These are phyloP conservation scores for Macroventuria anomochaeta DNA, from an alignment of 2,329 filamentous ascomycete genomes.

Conservation along the genomic window DNA sequence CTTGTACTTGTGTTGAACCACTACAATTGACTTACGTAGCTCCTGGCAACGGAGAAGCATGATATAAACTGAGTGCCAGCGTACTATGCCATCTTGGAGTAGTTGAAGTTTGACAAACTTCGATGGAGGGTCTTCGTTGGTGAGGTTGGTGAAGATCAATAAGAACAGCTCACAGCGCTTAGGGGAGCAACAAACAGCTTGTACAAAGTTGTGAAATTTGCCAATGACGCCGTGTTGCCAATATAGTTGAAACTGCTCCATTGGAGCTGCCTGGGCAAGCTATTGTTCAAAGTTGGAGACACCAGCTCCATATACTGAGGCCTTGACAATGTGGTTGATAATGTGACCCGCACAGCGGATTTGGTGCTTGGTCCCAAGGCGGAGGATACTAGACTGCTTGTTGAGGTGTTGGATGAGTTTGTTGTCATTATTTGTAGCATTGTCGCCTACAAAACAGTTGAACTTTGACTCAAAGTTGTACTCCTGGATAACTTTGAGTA, in stretches of 20 bases:
- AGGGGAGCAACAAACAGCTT: neutral
- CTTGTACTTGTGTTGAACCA: too few relatives aligned
- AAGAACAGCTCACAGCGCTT: neutral
- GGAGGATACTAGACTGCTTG: neutral
- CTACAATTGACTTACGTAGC: too few relatives aligned
- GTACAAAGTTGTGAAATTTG: constrained; percentile 1
- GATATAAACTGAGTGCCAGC: too few relatives aligned
- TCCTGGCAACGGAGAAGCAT: too few relatives aligned
- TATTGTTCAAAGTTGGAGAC: neutral
- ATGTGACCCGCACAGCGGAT: neutral
- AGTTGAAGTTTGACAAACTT: neutral
- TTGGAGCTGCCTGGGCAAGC: too few relatives aligned
- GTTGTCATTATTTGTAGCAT: constrained; percentile 2
- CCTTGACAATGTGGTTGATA: neutral
- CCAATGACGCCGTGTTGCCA: neutral
- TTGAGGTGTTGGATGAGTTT: constrained; percentile 10
- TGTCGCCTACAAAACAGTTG: neutral
- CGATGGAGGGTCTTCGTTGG: neutral
- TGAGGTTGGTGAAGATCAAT: neutral
- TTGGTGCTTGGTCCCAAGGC: neutral
- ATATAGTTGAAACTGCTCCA: neutral
- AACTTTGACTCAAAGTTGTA: neutral
- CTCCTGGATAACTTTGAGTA: neutral
- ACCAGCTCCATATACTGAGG: neutral
- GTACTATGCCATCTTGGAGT: constrained; percentile 10